Percentiles rank a stretch among this genome's conserved stretches.
phyloP scores from a whole-genome alignment of 2,329 filamentous ascomycete genomes.

The Sordariomycetes sp. region DNA sequence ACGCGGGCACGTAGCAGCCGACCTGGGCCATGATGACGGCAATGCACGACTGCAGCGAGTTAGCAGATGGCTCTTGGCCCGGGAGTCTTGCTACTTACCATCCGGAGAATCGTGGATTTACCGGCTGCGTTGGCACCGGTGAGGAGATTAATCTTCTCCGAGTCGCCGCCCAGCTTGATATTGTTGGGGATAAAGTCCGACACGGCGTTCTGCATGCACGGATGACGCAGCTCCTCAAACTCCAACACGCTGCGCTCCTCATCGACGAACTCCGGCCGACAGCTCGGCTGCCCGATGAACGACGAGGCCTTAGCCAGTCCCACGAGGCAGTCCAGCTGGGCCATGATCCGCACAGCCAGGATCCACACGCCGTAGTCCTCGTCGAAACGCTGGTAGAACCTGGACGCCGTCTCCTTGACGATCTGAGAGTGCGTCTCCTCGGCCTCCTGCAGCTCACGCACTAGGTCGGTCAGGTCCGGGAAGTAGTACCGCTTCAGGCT shows the following conservation, averaged over 20 bases:
- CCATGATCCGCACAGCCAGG: constrained; percentile 76
- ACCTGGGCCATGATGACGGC: constrained; percentile 97
- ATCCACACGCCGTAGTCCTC: constrained; percentile 79
- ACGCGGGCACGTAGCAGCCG: constrained; percentile 82
- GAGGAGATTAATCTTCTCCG: constrained; percentile 76
- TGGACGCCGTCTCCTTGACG: constrained; percentile 70
- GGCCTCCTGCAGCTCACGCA: constrained; percentile 82
- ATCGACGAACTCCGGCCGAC: constrained; percentile 79
- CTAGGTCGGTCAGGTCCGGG: constrained; percentile 66
- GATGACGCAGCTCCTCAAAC: constrained; percentile 85
- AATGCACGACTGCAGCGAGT: constrained; percentile 60
- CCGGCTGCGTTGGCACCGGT: constrained; percentile 96
- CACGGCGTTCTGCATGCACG: constrained; percentile 83
- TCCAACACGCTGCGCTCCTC: constrained; percentile 79
- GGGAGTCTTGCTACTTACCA: constrained; percentile 45
- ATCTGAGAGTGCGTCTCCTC: constrained; percentile 91
- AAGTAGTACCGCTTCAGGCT: constrained; percentile 93
- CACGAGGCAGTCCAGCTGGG: constrained; percentile 90
- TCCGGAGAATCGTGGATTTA: constrained; percentile 91
- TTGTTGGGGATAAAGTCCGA: constrained; percentile 96
- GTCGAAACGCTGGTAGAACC: constrained; percentile 84
- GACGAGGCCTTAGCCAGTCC: constrained; percentile 83
- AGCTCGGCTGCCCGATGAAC: constrained; percentile 75
- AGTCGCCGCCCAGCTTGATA: constrained; percentile 70
- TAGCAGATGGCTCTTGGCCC: constrained; percentile 10